These are phyloP conservation scores for Casuarina glauca DNA, from an alignment of 306 rosid genomes.

Conservation along the genomic window DNA sequence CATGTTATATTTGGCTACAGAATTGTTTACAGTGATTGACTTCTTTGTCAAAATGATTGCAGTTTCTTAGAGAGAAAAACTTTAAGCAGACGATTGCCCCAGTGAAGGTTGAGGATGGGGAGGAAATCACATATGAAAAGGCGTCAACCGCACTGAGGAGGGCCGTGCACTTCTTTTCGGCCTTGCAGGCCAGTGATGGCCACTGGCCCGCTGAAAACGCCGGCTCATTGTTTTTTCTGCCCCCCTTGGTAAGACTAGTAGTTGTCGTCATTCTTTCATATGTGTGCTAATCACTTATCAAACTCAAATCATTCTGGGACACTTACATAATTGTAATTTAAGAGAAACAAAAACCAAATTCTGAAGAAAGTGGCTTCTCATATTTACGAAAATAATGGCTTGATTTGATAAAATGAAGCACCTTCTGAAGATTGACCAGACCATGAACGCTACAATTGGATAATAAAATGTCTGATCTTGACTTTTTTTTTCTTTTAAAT, in stretches of 20 bases:
- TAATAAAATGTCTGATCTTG: too few relatives aligned
- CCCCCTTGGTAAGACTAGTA: slow-evolving; percentile 55
- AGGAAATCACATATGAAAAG: slow-evolving; percentile 44
- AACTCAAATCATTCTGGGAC: background rate
- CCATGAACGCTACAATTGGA: too few relatives aligned
- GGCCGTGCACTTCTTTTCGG: slow-evolving; percentile 41
- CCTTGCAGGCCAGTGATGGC: slow-evolving; percentile 66
- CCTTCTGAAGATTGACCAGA: too few relatives aligned
- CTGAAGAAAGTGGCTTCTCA: too few relatives aligned
- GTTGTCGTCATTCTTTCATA: too few relatives aligned
- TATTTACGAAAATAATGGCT: too few relatives aligned
- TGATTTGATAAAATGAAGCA: too few relatives aligned
- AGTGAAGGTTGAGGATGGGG: slow-evolving; percentile 55
- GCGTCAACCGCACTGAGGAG: slow-evolving; percentile 42
- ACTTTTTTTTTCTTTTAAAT: background rate
- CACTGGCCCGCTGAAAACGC: slow-evolving; percentile 88
- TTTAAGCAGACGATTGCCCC: slow-evolving; percentile 53
- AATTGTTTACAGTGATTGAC: background rate
- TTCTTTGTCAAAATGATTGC: background rate
- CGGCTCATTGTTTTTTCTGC: slow-evolving; percentile 69
- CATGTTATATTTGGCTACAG: too few relatives aligned
- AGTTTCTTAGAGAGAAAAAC: slow-evolving; percentile 57
- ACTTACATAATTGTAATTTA: too few relatives aligned
- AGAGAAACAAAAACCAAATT: too few relatives aligned
- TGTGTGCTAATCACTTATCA: background rate